Evolutionary conservation across 1,284 basidiomycete species (phyloP).

Genomic region (Inonotus hispidus): DNA sequence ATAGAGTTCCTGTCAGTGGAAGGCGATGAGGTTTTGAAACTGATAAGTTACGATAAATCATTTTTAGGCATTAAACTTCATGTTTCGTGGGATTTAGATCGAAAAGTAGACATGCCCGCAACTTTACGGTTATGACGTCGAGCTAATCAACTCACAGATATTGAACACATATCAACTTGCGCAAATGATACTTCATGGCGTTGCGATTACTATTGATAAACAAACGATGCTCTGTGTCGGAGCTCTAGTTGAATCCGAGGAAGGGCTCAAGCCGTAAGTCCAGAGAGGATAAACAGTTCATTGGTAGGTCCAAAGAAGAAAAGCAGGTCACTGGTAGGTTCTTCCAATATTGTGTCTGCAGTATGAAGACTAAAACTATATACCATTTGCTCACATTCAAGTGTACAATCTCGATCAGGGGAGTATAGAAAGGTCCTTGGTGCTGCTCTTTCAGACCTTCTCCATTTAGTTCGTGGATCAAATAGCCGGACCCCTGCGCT

Average conservation of each 20-base stretch:
- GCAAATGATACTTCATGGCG: constrained; percentile 63
- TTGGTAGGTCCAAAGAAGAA: constrained; percentile 61
- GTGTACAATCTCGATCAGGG: constrained; percentile 67
- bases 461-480: not conserved
- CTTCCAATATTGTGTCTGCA: not conserved
- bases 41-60: constrained; percentile 30
- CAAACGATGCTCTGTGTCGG: constrained; percentile 65
- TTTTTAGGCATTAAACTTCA: not conserved
- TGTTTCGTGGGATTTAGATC: too few relatives aligned
- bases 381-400: constrained; percentile 28
- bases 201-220: constrained; percentile 66
- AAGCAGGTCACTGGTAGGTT: too few relatives aligned
- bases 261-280: constrained; percentile 69
- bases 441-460: constrained; percentile 1
- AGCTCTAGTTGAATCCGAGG: constrained; percentile 53
- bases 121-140: too few relatives aligned
- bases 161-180: constrained; percentile 50
- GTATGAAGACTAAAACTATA: not conserved
- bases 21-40: constrained; percentile 42
- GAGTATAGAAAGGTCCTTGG: constrained; percentile 58
- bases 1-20: constrained; percentile 55
- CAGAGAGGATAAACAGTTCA: constrained; percentile 68
- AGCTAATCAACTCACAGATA: constrained; percentile 5
- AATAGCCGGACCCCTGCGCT: constrained; percentile 70
- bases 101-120: too few relatives aligned